These are phyloP conservation scores for Dichotomocladium elegans DNA, from an alignment of 371 early-diverging fungal genomes.

Conservation along the genomic window DNA sequence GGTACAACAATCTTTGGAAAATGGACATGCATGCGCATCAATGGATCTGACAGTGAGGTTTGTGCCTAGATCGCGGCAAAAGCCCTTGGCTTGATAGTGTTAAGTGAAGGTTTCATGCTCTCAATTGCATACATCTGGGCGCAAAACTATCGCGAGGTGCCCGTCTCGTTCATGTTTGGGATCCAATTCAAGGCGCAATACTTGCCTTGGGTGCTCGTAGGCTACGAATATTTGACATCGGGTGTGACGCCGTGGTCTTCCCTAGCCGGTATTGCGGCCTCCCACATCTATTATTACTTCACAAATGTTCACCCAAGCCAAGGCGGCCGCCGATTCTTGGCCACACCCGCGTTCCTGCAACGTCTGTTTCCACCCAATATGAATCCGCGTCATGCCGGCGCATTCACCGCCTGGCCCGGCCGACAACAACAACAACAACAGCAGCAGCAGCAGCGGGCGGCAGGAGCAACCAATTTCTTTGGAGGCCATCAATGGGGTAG, in stretches of 20 bases:
- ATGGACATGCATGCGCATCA: neutral
- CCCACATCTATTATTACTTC: conserved; percentile 57
- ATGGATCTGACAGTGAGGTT: neutral
- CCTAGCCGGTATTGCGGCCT: conserved; percentile 42
- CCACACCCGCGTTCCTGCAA: conserved; percentile 51
- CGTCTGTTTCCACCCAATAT: conserved; percentile 35
- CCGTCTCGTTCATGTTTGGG: conserved; percentile 81
- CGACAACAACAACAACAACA: conserved; percentile 12
- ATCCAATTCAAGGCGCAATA: conserved; percentile 74
- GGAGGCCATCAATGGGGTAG: conserved; percentile 16
- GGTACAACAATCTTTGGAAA: conserved; percentile 5
- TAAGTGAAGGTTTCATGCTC: conserved; percentile 56
- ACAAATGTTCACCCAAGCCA: conserved; percentile 48
- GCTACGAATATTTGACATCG: conserved; percentile 41
- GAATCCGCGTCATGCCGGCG: neutral
- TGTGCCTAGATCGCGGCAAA: conserved; percentile 17
- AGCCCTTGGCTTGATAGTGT: conserved; percentile 16
- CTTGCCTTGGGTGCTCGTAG: conserved; percentile 70
- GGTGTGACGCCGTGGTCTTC: conserved; percentile 10
- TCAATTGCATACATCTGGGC: conserved; percentile 78
- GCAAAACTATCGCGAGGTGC: conserved; percentile 55
- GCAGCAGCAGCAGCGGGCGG: conserved; percentile 5
- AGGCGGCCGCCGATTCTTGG: conserved; percentile 52
- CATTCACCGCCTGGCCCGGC: conserved; percentile 9
- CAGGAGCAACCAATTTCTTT: conserved; percentile 10